Percentiles rank a stretch among this genome's conserved stretches.
These are phyloP conservation scores for Castanospermum australe DNA, from an alignment of 306 rosid genomes.

Conservation along the genomic window DNA sequence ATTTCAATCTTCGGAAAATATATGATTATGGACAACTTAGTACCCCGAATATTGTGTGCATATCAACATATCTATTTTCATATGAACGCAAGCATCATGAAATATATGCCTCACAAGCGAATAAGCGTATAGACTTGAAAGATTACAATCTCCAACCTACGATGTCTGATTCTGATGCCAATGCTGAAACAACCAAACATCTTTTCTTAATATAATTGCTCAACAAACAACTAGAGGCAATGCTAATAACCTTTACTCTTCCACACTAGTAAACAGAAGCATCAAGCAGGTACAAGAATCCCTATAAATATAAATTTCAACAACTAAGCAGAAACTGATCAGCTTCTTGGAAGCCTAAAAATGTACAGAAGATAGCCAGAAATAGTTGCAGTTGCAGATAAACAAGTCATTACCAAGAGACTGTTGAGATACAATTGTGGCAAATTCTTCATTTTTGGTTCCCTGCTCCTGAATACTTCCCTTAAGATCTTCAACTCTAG, in stretches of 20 bases:
- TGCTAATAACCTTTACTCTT: background rate
- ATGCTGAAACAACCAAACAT: background rate
- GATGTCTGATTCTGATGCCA: background rate
- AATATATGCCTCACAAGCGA: background rate
- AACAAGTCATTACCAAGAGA: constrained; percentile 44
- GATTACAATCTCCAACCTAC: background rate
- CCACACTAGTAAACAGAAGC: background rate
- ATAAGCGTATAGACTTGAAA: background rate
- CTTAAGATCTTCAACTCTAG: constrained; percentile 48
- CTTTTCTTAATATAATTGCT: background rate
- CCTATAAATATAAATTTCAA: background rate
- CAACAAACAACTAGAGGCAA: background rate
- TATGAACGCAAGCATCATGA: background rate
- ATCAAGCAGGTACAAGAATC: background rate
- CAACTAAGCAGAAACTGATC: background rate
- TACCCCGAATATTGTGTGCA: background rate
- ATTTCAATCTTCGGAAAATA: background rate
- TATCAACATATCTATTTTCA: background rate
- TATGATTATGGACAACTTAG: background rate
- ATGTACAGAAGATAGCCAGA: background rate
- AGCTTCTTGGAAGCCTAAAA: background rate
- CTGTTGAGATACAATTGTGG: constrained; percentile 44
- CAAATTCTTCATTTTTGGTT: constrained; percentile 49
- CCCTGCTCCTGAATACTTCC: constrained; percentile 40
- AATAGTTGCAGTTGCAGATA: background rate